A percentile compares a stretch with the other conserved stretches of the same genome.
Evolutionary conservation across 768 basidiomycete species (phyloP).

Genomic region (Chlorophyllum brunneum): DNA sequence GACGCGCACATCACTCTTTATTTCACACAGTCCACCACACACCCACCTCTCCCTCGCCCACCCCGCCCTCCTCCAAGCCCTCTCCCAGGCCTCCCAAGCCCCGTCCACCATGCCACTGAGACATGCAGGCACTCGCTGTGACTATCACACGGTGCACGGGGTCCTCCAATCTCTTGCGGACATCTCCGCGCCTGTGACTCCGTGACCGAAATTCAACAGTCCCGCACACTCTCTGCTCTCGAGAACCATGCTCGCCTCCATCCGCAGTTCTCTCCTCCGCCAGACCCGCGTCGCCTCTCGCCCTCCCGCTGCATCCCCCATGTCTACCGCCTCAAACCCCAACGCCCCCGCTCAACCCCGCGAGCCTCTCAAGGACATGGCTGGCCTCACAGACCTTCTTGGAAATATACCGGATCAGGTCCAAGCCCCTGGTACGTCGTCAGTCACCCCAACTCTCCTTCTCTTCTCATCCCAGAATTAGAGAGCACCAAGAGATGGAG

Average conservation of each 20-base stretch:
- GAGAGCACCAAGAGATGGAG: slow-evolving; percentile 11
- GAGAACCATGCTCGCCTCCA: slow-evolving; percentile 10
- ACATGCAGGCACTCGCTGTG: slow-evolving; percentile 3
- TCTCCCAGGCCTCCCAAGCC: too few relatives aligned
- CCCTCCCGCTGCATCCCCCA: neutral
- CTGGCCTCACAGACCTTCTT: neutral
- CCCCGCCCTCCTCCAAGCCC: neutral
- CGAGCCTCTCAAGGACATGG: neutral
- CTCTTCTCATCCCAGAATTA: neutral
- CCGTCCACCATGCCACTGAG: neutral
- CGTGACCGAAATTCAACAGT: too few relatives aligned
- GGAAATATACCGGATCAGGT: too few relatives aligned
- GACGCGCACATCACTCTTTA: neutral
- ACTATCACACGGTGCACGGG: slow-evolving; percentile 22
- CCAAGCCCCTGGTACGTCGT: too few relatives aligned
- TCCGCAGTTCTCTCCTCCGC: slow-evolving; percentile 8
- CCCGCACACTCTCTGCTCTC: neutral
- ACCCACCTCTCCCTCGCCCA: neutral
- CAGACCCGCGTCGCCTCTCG: neutral
- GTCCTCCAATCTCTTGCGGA: slow-evolving; percentile 16
- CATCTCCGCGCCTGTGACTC: slow-evolving; percentile 8
- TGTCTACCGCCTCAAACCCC: neutral
- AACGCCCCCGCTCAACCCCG: neutral
- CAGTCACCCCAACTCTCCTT: neutral
- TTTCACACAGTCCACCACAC: neutral